These are phyloP conservation scores for Citrus mangshanensis DNA, from an alignment of 345 rosid genomes.

Conservation along the genomic window DNA sequence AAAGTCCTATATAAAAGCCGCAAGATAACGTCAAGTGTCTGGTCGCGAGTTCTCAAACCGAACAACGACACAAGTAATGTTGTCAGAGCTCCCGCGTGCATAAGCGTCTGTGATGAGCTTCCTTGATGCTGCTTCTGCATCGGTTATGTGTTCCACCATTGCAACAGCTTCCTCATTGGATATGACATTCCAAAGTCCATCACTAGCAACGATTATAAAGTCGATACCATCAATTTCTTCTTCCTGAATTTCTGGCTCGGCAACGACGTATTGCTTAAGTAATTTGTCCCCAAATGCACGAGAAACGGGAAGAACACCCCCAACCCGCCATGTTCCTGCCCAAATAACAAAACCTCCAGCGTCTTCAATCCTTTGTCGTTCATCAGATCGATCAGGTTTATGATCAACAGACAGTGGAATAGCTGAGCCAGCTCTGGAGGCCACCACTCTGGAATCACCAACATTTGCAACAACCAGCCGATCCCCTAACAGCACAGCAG, in stretches of 20 bases:
- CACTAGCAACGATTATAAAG: slow-evolving; percentile 57
- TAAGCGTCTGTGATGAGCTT: slow-evolving; percentile 45
- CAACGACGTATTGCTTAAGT: slow-evolving; percentile 57
- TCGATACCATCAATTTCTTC: slow-evolving; percentile 46
- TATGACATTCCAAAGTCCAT: slow-evolving; percentile 62
- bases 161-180: slow-evolving; percentile 51
- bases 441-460: slow-evolving; percentile 66
- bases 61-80: slow-evolving; percentile 48
- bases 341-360: slow-evolving; percentile 50
- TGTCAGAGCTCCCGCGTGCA: slow-evolving; percentile 45
- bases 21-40: background rate
- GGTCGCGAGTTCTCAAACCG: slow-evolving; percentile 32
- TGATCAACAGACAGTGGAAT: slow-evolving; percentile 44
- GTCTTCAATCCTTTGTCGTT: slow-evolving; percentile 46
- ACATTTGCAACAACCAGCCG: slow-evolving; percentile 59
- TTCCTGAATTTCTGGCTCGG: slow-evolving; percentile 75
- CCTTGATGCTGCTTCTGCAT: slow-evolving; percentile 46
- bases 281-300: slow-evolving; percentile 66
- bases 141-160: slow-evolving; percentile 33
- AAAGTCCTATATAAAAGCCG: background rate
- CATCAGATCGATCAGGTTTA: slow-evolving; percentile 52
- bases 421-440: slow-evolving; percentile 44
- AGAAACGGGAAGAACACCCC: slow-evolving; percentile 52
- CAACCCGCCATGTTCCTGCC: slow-evolving; percentile 61
- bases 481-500: slow-evolving; percentile 47